Conservation (phyloP, 169 alveolate species). For the Cryptosporidium bovis region DNA sequence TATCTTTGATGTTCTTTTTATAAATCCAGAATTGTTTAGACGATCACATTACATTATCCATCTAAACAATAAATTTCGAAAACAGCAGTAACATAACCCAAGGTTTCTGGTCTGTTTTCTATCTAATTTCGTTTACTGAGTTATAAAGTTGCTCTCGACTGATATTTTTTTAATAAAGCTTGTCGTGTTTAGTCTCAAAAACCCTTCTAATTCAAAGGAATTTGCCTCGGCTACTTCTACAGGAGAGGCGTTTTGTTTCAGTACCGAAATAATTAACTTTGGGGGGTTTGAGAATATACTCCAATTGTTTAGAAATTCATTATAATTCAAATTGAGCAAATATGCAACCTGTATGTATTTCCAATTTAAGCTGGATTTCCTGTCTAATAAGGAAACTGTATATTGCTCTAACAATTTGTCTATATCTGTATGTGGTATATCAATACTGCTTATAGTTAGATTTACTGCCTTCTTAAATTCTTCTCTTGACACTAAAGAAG, state of each 20-base stretch:
- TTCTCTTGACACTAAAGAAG: constrained; percentile 22
- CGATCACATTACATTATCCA: too few relatives aligned
- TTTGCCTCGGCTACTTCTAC: neutral
- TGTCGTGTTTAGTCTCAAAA: constrained; percentile 21
- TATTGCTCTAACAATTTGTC: constrained; percentile 16
- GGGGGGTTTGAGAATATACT: constrained; percentile 33
- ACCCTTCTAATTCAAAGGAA: constrained; percentile 14
- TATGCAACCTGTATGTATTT: constrained; percentile 30
- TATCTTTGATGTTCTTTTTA: too few relatives aligned
- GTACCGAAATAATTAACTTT: constrained; percentile 8
- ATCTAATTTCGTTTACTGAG: neutral
- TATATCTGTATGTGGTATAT: constrained; percentile 19
- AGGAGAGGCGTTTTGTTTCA: constrained; percentile 9
- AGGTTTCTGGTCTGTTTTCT: neutral
- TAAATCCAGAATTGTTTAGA: too few relatives aligned
- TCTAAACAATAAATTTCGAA: too few relatives aligned
- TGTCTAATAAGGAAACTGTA: constrained; percentile 26
- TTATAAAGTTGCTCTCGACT: constrained; percentile 30
- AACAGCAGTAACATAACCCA: too few relatives aligned
- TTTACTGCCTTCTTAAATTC: constrained; percentile 27
- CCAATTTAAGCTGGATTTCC: constrained; percentile 33
- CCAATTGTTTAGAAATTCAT: constrained; percentile 43
- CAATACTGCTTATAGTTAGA: constrained; percentile 8
- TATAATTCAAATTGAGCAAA: constrained; percentile 16
- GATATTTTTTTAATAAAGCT: constrained; percentile 17